phyloP scores from a whole-genome alignment of 2,329 filamentous ascomycete species.

The Neocucurbitaria cava region DNA sequence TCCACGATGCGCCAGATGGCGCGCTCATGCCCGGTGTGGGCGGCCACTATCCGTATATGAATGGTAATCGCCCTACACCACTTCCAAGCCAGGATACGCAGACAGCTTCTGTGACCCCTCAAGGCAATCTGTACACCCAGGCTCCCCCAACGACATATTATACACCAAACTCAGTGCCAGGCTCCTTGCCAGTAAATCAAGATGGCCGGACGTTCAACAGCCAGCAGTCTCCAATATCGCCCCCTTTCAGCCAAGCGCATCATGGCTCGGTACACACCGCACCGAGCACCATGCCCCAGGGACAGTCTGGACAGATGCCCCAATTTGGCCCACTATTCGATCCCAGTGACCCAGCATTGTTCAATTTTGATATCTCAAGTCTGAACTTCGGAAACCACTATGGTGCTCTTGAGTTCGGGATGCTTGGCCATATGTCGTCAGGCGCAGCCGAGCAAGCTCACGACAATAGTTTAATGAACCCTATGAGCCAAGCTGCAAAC shows the following conservation, averaged over 20 bases:
- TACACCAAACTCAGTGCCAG: conserved; percentile 46
- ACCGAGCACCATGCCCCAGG: conserved; percentile 53
- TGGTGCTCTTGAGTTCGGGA: conserved; percentile 92
- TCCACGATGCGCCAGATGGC: conserved; percentile 92
- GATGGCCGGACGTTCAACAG: conserved; percentile 64
- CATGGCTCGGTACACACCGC: conserved; percentile 56
- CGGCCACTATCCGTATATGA: conserved; percentile 67
- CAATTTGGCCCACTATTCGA: conserved; percentile 75
- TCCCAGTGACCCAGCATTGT: conserved; percentile 87
- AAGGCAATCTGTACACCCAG: conserved; percentile 54
- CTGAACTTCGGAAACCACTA: conserved; percentile 97
- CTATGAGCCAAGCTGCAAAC: conserved; percentile 40
- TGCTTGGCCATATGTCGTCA: conserved; percentile 96
- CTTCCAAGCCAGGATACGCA: conserved; percentile 35
- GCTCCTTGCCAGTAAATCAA: conserved; percentile 51
- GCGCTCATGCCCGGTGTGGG: conserved; percentile 86
- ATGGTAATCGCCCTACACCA: conserved; percentile 55
- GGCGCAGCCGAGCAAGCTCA: conserved; percentile 81
- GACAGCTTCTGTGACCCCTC: conserved; percentile 36
- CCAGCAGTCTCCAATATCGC: conserved; percentile 76
- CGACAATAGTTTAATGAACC: conserved; percentile 57
- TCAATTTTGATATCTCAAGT: conserved; percentile 94
- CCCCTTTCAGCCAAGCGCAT: conserved; percentile 69
- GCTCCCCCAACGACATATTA: conserved; percentile 50
- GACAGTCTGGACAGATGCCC: conserved; percentile 47